phyloP scores from a whole-genome alignment of 345 rosid species.

The Jatropha curcas region DNA sequence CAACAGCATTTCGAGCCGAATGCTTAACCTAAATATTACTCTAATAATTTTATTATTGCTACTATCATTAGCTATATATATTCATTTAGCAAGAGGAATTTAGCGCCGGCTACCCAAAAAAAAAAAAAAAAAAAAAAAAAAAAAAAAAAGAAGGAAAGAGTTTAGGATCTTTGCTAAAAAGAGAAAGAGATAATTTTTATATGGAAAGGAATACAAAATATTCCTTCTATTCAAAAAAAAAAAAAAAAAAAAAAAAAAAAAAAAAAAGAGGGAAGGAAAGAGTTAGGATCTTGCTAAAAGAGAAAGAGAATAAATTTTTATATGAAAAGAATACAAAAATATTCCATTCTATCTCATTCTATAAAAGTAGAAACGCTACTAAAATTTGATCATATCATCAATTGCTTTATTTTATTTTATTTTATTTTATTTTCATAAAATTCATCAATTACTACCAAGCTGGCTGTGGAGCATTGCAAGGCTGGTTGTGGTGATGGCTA shows the following conservation, averaged over 20 bases:
- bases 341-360: constrained; percentile 12
- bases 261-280: no score
- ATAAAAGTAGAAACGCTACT: constrained; percentile 21
- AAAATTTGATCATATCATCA: no score
- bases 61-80: no score
- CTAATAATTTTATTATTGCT: no score
- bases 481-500: constrained; percentile 24
- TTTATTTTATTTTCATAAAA: background rate
- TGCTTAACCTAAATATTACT: no score
- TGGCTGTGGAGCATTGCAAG: constrained; percentile 46
- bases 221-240: constrained; percentile 14
- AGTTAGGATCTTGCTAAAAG: constrained; percentile 26
- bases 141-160: constrained; percentile 28
- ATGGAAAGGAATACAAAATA: background rate
- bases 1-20: no score
- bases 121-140: background rate
- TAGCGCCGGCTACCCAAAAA: constrained; percentile 28
- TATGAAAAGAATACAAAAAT: background rate
- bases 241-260: no score
- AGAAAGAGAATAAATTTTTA: background rate
- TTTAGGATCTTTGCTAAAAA: constrained; percentile 28
- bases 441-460: constrained; percentile 19
- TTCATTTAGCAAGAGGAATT: no score
- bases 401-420: no score
- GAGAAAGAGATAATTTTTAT: background rate